Conservation (phyloP, 176 grass and related monocot species). For the maize (Zea mays) region Zm-B73-REFERENCE-NAM-5.0 NC_050101.1:156238001-156238500, state of each 20-base stretch:
- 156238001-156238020: not conserved
- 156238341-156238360: not conserved
- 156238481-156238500: conserved; percentile 20
- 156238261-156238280: not conserved
- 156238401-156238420: not conserved
- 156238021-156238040: not conserved
- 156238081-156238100: not conserved
- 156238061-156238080: not conserved
- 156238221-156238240: not conserved
- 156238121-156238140: not conserved
- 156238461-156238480: conserved; percentile 23
- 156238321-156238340: not conserved
- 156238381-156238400: not conserved
- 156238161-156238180: not conserved
- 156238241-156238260: not conserved
- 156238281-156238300: not conserved
- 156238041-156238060: not conserved
- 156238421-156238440: conserved; percentile 8
- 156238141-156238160: not conserved
- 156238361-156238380: not conserved
- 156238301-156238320: not conserved
- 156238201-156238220: not conserved
- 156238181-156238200: not conserved
- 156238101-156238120: not conserved
- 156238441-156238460: not conserved